These are phyloP conservation scores for Aquanectria penicillioides DNA, from an alignment of 2,329 filamentous ascomycete species.

Conservation along the genomic window DNA sequence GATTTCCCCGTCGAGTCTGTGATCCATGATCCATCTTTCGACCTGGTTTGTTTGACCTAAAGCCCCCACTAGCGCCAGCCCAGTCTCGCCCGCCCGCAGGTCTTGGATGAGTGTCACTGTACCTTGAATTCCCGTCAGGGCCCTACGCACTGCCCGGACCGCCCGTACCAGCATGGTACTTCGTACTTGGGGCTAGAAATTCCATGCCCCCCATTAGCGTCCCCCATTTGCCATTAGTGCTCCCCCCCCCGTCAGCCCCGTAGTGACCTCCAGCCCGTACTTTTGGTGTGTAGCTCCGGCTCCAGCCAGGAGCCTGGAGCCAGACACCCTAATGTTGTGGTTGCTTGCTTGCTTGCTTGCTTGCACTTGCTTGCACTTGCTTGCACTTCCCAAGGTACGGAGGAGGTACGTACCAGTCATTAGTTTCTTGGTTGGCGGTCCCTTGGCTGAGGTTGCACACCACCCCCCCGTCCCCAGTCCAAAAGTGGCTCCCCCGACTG, in stretches of 20 bases:
- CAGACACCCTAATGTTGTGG: background rate
- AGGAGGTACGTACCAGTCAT: conserved; percentile 13
- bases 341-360: conserved; percentile 13
- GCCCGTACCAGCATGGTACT: conserved; percentile 15
- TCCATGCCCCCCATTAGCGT: conserved; percentile 23
- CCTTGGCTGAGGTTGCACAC: conserved; percentile 22
- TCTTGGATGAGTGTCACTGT: conserved; percentile 10
- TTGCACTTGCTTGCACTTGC: background rate
- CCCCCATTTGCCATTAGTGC: conserved; percentile 10
- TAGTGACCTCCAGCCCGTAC: conserved; percentile 32
- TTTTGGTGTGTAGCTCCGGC: conserved; percentile 33
- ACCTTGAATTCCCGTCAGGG: conserved; percentile 13
- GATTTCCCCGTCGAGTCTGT: conserved; percentile 11
- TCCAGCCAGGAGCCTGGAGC: conserved; percentile 21
- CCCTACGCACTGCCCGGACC: conserved; percentile 20
- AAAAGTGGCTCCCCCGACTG: conserved; percentile 34
- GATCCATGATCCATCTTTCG: conserved; percentile 35
- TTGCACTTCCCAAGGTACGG: conserved; percentile 2
- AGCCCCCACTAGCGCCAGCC: conserved; percentile 35
- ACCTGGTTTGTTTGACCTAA: conserved; percentile 30
- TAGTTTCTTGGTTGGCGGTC: conserved; percentile 5
- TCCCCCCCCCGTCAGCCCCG: conserved; percentile 36
- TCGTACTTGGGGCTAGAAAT: conserved; percentile 23
- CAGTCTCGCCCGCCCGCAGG: conserved; percentile 31
- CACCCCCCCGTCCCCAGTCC: conserved; percentile 31